Percentiles rank a stretch among this genome's conserved stretches.
These are phyloP conservation scores for Taphrina communis DNA, from an alignment of 1,139 yeast species.

Conservation along the genomic window DNA sequence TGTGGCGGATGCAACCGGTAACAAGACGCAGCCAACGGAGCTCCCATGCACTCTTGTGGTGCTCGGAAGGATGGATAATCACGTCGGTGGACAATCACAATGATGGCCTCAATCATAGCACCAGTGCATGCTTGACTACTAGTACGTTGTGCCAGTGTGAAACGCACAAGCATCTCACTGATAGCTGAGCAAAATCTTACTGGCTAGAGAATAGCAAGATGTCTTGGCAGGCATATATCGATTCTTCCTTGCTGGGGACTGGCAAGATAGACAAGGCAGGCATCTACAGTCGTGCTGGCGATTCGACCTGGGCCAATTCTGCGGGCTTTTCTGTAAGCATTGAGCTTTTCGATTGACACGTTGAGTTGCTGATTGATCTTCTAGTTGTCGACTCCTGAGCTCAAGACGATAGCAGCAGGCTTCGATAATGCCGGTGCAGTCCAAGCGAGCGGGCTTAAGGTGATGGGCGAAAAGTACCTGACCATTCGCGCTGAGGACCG, in stretches of 20 bases:
- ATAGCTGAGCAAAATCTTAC: no score
- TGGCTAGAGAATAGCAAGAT: background rate
- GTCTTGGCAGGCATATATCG: slow-evolving; percentile 76
- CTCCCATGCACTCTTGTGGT: background rate
- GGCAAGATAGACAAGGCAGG: slow-evolving; percentile 92
- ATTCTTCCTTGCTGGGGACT: slow-evolving; percentile 75
- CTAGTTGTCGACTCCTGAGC: slow-evolving; percentile 63
- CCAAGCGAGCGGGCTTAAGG: slow-evolving; percentile 84
- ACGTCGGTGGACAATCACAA: slow-evolving; percentile 3
- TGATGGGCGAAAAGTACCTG: slow-evolving; percentile 85
- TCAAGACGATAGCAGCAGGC: slow-evolving; percentile 74
- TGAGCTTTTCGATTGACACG: background rate
- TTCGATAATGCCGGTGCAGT: slow-evolving; percentile 77
- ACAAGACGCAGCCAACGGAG: background rate
- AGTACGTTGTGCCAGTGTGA: no score
- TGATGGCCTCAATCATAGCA: background rate
- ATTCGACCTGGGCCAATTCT: slow-evolving; percentile 90
- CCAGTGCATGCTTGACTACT: no score
- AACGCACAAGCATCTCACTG: no score
- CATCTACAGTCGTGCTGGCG: slow-evolving; percentile 91
- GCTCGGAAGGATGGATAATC: background rate
- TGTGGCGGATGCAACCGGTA: slow-evolving; percentile 7
- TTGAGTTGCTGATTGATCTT: background rate
- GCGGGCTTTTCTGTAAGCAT: slow-evolving; percentile 64
- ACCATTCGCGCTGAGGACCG: slow-evolving; percentile 88